These are phyloP conservation scores for Penicillium atrosanguineum DNA, from an alignment of 495 filamentous ascomycete genomes.

Conservation along the genomic window DNA sequence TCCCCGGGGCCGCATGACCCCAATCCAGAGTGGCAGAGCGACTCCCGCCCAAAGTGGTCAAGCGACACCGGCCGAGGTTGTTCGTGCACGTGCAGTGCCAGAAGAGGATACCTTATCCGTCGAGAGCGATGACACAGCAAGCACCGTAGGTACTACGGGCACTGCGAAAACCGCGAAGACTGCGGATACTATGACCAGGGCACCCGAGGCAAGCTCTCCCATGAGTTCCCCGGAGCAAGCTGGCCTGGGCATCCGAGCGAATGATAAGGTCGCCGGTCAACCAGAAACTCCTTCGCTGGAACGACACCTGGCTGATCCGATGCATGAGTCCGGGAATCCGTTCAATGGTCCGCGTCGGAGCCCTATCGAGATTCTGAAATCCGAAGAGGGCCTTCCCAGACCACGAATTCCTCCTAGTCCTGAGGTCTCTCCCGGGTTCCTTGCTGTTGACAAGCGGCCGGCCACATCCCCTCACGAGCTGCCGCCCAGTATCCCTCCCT, in stretches of 20 bases:
- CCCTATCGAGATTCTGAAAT: conserved; percentile 29
- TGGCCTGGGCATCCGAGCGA: conserved; percentile 51
- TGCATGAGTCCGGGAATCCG: conserved; percentile 21
- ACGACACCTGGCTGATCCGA: conserved; percentile 5
- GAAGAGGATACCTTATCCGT: conserved; percentile 9
- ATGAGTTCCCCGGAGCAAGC: conserved; percentile 22
- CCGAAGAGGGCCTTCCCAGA: conserved; percentile 30
- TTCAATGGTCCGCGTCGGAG: conserved; percentile 22
- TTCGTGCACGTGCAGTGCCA: neutral
- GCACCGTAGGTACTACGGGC: neutral
- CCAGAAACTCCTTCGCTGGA: neutral
- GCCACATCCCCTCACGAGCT: conserved; percentile 54
- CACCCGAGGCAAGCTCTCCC: conserved; percentile 27
- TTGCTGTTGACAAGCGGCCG: conserved; percentile 47
- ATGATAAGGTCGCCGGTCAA: conserved; percentile 1
- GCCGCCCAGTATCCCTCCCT: conserved; percentile 42
- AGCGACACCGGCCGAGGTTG: neutral
- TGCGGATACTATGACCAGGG: conserved; percentile 37
- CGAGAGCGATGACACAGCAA: conserved; percentile 30
- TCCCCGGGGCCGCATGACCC: conserved; percentile 10
- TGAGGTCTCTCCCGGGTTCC: conserved; percentile 42
- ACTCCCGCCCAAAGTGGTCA: neutral
- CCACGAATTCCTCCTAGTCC: conserved; percentile 33
- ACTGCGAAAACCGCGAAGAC: neutral
- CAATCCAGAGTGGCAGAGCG: neutral